phyloP scores from a whole-genome alignment of 202 grass and related monocot genomes.

The Zizania palustris region DNA sequence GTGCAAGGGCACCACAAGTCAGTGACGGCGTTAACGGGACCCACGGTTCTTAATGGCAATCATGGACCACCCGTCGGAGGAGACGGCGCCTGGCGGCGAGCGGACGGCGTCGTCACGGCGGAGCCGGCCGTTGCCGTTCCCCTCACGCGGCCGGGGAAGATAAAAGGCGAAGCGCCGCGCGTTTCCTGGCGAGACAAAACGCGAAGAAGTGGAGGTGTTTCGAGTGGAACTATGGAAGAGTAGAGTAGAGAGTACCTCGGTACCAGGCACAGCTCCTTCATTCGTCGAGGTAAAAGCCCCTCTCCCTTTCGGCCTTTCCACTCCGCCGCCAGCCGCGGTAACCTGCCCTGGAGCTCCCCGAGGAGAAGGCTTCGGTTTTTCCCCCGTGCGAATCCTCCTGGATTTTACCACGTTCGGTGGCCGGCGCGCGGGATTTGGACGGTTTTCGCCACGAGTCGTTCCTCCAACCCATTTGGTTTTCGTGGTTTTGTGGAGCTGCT shows the following conservation, averaged over 20 bases:
- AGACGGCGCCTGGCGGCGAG: not conserved
- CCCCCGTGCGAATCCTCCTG: conserved; percentile 1
- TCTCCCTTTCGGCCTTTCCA: not conserved
- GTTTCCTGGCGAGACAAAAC: conserved; percentile 18
- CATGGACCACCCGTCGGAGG: not conserved
- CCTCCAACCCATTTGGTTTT: not conserved
- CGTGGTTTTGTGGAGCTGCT: not conserved
- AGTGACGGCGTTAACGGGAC: not conserved
- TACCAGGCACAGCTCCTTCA: conserved; percentile 12
- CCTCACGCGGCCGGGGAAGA: not conserved
- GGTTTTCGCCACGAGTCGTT: conserved; percentile 32
- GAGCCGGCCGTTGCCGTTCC: not conserved
- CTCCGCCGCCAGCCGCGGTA: not conserved
- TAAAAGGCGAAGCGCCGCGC: too few species aligned
- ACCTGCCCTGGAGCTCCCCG: not conserved
- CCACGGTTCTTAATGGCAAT: rapidly evolving
- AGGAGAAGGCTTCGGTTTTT: conserved; percentile 19
- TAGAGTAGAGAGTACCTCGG: not conserved
- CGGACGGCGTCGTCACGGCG: conserved; percentile 39
- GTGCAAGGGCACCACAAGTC: not conserved
- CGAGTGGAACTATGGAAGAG: too few species aligned
- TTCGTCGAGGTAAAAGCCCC: conserved; percentile 34
- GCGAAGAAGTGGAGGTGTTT: too few species aligned
- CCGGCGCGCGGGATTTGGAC: conserved; percentile 31
- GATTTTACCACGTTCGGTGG: conserved; percentile 15